Conservation (phyloP, 495 filamentous ascomycete species). For the Hypoxylon lienhwacheense region DNA sequence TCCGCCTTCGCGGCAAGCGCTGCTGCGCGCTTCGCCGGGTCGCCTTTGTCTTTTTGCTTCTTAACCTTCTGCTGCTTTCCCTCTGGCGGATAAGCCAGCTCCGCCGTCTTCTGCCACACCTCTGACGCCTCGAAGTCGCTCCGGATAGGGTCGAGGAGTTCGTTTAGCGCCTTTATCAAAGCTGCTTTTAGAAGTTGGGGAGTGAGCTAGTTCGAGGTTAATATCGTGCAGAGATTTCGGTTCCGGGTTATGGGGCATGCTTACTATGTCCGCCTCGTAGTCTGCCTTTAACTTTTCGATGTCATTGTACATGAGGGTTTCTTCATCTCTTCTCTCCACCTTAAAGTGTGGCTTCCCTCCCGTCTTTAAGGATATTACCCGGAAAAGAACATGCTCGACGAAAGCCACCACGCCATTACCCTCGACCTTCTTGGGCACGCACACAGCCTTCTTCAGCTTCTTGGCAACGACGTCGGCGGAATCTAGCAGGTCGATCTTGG, state of each 20-base stretch:
- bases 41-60: slow-evolving; percentile 81
- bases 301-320: slow-evolving; percentile 74
- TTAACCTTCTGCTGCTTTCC: slow-evolving; percentile 66
- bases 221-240: neutral
- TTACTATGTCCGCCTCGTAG: slow-evolving; percentile 77
- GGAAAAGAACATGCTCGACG: slow-evolving; percentile 83
- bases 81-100: slow-evolving; percentile 78
- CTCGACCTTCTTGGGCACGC: slow-evolving; percentile 72
- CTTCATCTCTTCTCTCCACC: slow-evolving; percentile 64
- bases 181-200: slow-evolving; percentile 84
- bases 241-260: slow-evolving; percentile 31
- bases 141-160: slow-evolving; percentile 75
- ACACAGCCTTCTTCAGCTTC: slow-evolving; percentile 83
- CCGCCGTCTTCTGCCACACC: slow-evolving; percentile 82
- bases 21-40: slow-evolving; percentile 30
- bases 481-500: slow-evolving; percentile 92
- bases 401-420: slow-evolving; percentile 84
- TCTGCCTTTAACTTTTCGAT: slow-evolving; percentile 74
- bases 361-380: slow-evolving; percentile 56
- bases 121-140: slow-evolving; percentile 64
- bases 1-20: slow-evolving; percentile 29
- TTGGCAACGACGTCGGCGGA: slow-evolving; percentile 65
- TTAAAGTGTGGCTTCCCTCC: slow-evolving; percentile 50
- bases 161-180: slow-evolving; percentile 66
- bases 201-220: slow-evolving; percentile 60